Evolutionary conservation across 2,329 filamentous ascomycete genomes (phyloP).

Genomic region (Talaromyces sp.): DNA sequence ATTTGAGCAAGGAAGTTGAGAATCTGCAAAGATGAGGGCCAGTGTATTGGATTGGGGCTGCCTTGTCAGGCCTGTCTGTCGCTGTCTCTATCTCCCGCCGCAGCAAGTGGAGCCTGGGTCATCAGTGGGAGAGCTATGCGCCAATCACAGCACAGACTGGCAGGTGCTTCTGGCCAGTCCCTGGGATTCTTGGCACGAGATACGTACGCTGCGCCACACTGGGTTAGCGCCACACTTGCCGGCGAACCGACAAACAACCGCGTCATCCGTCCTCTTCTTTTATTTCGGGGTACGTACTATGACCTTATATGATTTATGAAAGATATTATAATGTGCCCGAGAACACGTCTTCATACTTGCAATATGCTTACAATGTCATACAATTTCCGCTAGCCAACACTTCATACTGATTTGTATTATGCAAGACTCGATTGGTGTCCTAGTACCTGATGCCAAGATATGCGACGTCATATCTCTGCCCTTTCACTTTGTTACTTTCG

Average conservation of each 20-base stretch:
- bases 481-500: neutral
- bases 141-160: constrained; percentile 1
- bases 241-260: neutral
- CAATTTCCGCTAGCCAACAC: neutral
- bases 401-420: neutral
- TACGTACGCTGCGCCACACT: constrained; percentile 10
- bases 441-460: neutral
- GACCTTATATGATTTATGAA: too few relatives aligned
- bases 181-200: constrained; percentile 3
- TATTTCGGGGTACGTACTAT: too few relatives aligned
- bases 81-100: neutral
- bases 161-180: neutral
- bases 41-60: constrained; percentile 5
- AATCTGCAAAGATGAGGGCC: too few relatives aligned
- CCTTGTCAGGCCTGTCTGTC: constrained; percentile 2
- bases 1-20: neutral
- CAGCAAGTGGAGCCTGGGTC: constrained; percentile 3
- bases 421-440: neutral
- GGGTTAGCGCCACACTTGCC: constrained; percentile 5
- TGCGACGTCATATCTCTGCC: constrained; percentile 5
- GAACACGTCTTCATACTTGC: neutral
- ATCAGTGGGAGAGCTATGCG: neutral
- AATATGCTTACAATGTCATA: neutral
- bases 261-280: neutral
- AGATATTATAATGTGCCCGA: too few relatives aligned